Base-by-base conservation (phyloP, 768 basidiomycete species). In the Serendipita indica region DNA sequence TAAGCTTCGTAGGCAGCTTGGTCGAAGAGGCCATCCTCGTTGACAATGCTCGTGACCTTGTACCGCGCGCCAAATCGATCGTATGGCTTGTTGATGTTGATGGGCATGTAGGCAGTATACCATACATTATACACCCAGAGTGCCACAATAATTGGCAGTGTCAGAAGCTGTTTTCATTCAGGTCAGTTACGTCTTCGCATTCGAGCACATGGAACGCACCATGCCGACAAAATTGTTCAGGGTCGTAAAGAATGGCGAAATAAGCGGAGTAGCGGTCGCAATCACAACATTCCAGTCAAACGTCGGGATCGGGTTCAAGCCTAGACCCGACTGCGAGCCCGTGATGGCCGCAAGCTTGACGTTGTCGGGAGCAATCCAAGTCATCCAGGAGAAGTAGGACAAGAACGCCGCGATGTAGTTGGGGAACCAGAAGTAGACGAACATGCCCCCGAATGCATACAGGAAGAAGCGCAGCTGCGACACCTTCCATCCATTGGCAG, bases 31-130 rank as follows among this genome's bases (percentile, higher is more conserved):
- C 65, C 65, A 30, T 69, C 58, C 16, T 69, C 49, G 22, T 71
- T 71, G 39, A 77, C 66, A 39, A 74, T 70, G 16, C 57, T 63
- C 6, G 71, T 57, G n/a, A 77, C 73, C 56, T 74, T 69, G 68
- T 75, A 79, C 3, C 62, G 0, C 2, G 39, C 60, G 18, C 76
- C 78, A 1, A 69, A 71, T 58, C 73, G 74, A 64, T 76, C 74
- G 54, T 69, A 79, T 35, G 67, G 63, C 20, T 64, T 54, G 61
- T 70, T 69, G 16, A 61, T 62, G 62, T 68, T 63, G 65, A 75
- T 72, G 30, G 73, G 74, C 52, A 74, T 63, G 62, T 71, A 74
- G 16, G 62, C 64, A 2, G 68, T 68, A 63, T 71, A 68, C 69
- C 71, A 75, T 18, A 71, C 67, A 39, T 74, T 75, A 18, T 65